These are phyloP conservation scores for Venustampulla echinocandica DNA, from an alignment of 495 filamentous ascomycete species.

Conservation along the genomic window DNA sequence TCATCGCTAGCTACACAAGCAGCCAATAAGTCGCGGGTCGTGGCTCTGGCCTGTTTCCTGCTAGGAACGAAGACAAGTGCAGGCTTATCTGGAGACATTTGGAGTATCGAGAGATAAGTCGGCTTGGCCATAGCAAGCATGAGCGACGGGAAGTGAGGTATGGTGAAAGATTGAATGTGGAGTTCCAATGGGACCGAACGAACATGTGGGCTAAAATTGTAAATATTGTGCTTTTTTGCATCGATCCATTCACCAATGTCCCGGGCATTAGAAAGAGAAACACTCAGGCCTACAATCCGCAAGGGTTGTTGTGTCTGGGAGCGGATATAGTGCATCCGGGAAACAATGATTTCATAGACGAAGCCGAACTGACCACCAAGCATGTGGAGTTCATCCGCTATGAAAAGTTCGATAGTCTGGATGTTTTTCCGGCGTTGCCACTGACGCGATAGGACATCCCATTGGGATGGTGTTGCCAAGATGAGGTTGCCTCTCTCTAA, in stretches of 20 bases:
- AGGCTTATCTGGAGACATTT: conserved; percentile 79
- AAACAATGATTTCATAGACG: conserved; percentile 91
- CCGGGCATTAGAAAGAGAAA: conserved; percentile 84
- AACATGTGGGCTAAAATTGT: conserved; percentile 92
- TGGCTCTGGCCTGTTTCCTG: conserved; percentile 83
- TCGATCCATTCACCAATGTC: conserved; percentile 98
- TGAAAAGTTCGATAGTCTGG: conserved; percentile 81
- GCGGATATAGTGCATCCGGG: conserved; percentile 93
- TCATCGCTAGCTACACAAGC: conserved; percentile 82
- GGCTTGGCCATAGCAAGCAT: conserved; percentile 99
- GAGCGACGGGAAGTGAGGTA: conserved; percentile 92
- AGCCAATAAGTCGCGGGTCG: conserved; percentile 78
- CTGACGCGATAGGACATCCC: conserved; percentile 90
- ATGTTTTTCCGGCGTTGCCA: conserved; percentile 96
- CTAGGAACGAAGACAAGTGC: conserved; percentile 86
- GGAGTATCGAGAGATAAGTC: conserved; percentile 74
- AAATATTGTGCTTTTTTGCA: conserved; percentile 96
- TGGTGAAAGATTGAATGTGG: conserved; percentile 89
- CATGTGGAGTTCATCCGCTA: conserved; percentile 94
- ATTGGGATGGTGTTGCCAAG: conserved; percentile 85
- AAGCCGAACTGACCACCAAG: conserved; percentile 86
- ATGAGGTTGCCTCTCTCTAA: conserved; percentile 86
- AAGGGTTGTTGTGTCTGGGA: conserved; percentile 76
- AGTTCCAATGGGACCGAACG: conserved; percentile 84
- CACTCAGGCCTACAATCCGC: conserved; percentile 85